Evolutionary conservation across 2,329 filamentous ascomycete species (phyloP).

Genomic region (Albophoma yamanashiensis): DNA sequence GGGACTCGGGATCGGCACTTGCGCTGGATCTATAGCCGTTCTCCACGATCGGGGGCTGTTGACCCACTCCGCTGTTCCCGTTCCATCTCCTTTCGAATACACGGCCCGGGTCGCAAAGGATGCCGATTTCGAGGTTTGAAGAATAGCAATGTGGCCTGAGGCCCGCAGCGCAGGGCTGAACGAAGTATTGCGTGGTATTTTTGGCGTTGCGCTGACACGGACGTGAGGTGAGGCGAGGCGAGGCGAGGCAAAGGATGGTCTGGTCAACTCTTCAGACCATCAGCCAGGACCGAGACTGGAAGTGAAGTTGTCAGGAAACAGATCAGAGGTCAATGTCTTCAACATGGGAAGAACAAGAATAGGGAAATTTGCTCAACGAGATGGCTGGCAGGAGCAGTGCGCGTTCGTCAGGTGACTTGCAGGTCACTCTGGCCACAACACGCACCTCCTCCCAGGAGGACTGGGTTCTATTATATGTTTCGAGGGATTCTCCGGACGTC

Average conservation of each 20-base stretch:
- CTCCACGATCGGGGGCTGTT: neutral
- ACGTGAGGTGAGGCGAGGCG: neutral
- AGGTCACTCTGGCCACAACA: neutral
- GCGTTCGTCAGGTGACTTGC: neutral
- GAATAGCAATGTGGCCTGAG: neutral
- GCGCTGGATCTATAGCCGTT: neutral
- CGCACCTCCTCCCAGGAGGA: neutral
- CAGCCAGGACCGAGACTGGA: neutral
- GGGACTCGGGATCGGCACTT: neutral
- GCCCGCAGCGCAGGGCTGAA: neutral
- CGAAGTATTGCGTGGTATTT: neutral
- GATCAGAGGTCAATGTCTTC: no score
- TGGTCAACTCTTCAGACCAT: neutral
- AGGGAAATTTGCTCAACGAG: neutral
- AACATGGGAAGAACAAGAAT: no score
- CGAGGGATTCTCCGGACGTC: neutral
- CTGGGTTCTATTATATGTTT: neutral
- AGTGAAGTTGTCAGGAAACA: no score
- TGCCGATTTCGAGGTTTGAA: neutral
- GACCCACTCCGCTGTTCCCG: neutral
- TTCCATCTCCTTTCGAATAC: neutral
- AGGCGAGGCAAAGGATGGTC: neutral
- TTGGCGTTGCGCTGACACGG: neutral
- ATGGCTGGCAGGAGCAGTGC: neutral
- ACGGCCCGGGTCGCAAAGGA: neutral